Conservation (phyloP, 1,284 basidiomycete genomes). For the Heliocybe sulcata region DNA sequence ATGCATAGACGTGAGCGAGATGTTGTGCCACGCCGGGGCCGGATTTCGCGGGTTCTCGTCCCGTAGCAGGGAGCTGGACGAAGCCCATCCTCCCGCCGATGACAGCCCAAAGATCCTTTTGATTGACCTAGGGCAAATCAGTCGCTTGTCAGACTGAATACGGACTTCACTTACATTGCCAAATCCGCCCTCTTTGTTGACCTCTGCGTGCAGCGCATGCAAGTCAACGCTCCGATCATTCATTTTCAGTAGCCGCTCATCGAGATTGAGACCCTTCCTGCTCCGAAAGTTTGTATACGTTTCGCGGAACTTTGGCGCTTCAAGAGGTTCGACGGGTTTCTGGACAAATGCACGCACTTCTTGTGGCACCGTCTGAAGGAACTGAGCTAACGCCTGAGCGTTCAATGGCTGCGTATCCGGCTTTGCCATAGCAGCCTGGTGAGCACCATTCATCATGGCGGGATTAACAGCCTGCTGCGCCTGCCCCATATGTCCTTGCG, state of each 20-base stretch:
- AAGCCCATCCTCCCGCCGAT: slow-evolving; percentile 61
- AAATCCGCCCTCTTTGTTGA: slow-evolving; percentile 49
- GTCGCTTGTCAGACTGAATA: slow-evolving; percentile 1
- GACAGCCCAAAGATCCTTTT: slow-evolving; percentile 53
- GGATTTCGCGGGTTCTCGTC: slow-evolving; percentile 46
- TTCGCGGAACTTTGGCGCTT: slow-evolving; percentile 31
- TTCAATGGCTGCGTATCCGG: background rate
- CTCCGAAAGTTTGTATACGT: slow-evolving; percentile 40
- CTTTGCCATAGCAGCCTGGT: background rate
- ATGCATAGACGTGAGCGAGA: slow-evolving; percentile 51
- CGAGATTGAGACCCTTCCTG: slow-evolving; percentile 31
- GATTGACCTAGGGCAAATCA: slow-evolving; percentile 33
- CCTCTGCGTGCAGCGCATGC: slow-evolving; percentile 45
- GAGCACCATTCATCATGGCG: background rate
- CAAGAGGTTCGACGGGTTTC: background rate
- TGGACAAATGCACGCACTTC: background rate
- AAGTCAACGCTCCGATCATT: slow-evolving; percentile 51
- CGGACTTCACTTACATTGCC: slow-evolving; percentile 30
- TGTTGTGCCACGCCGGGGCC: slow-evolving; percentile 54
- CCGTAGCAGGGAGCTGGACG: slow-evolving; percentile 49
- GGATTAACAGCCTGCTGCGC: background rate
- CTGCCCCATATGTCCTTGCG: background rate
- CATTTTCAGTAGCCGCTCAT: slow-evolving; percentile 31
- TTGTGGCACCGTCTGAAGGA: background rate
- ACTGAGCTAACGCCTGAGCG: background rate